Conservation (phyloP, 148 eudicot genomes). For the Suaeda aralocaspica region DNA sequence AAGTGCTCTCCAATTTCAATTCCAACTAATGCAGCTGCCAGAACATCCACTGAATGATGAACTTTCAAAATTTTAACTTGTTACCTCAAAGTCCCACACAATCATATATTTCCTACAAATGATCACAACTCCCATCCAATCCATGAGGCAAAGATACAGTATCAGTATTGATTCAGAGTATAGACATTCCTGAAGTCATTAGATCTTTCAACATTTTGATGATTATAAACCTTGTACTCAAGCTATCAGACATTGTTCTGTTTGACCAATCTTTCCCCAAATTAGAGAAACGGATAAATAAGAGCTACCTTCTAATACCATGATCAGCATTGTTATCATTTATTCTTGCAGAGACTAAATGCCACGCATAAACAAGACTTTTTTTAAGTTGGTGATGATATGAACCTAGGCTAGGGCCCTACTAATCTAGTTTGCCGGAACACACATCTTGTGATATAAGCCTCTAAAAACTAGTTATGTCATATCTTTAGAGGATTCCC, state of each 20-base stretch:
- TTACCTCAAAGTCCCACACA: background rate
- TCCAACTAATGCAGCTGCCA: background rate
- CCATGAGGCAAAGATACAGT: background rate
- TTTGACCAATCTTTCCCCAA: background rate
- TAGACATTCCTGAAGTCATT: background rate
- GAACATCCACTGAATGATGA: background rate
- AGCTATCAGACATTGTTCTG: background rate
- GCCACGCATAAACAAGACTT: background rate
- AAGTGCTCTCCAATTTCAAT: background rate
- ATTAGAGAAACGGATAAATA: background rate
- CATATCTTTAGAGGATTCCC: too few species aligned
- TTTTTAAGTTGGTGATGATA: too few species aligned
- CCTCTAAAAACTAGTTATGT: too few species aligned
- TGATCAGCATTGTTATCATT: background rate
- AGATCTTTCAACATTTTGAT: background rate
- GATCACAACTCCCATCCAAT: background rate
- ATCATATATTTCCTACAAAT: background rate
- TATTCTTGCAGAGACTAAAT: background rate
- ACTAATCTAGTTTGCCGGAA: too few species aligned
- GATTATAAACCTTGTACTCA: too few species aligned
- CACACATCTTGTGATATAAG: too few species aligned
- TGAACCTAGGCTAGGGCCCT: too few species aligned
- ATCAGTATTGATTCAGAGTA: background rate
- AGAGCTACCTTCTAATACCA: too few species aligned
- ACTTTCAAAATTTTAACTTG: background rate